A percentile compares a stretch with the other conserved stretches of the same genome.
Conservation (phyloP, 1,284 basidiomycete species). For the Cerrena zonata region DNA sequence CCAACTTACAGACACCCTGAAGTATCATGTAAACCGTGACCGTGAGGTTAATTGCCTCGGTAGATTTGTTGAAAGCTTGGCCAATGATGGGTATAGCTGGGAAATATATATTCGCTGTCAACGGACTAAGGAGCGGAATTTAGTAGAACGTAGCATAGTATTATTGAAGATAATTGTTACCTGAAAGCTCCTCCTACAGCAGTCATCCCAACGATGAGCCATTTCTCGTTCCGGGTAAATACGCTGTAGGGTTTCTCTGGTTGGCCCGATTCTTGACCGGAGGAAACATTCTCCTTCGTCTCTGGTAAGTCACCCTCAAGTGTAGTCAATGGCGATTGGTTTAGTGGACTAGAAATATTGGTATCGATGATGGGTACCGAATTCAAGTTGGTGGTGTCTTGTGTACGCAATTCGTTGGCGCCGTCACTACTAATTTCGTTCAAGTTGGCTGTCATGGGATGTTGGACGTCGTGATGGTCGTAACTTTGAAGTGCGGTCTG, state of each 20-base stretch:
- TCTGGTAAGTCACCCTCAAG: background rate
- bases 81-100: conserved; percentile 70
- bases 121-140: conserved; percentile 39
- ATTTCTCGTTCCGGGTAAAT: conserved; percentile 56
- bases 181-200: conserved; percentile 60
- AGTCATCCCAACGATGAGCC: conserved; percentile 57
- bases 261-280: background rate
- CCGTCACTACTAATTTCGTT: too few relatives aligned
- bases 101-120: conserved; percentile 73
- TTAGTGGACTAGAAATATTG: background rate
- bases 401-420: background rate
- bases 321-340: background rate
- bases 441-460: too few relatives aligned
- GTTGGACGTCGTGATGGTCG: too few relatives aligned
- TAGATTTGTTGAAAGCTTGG: conserved; percentile 53
- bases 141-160: background rate
- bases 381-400: background rate
- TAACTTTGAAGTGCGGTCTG: too few relatives aligned
- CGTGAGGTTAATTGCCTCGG: conserved; percentile 69
- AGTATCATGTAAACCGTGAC: conserved; percentile 76
- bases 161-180: conserved; percentile 26
- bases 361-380: background rate
- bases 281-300: background rate
- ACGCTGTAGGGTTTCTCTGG: conserved; percentile 44
- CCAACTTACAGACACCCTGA: conserved; percentile 58